Percentiles rank a stretch among this genome's conserved stretches.
phyloP scores from a whole-genome alignment of 2,329 filamentous ascomycete genomes.

The Atkinsonella hypoxylon region DNA sequence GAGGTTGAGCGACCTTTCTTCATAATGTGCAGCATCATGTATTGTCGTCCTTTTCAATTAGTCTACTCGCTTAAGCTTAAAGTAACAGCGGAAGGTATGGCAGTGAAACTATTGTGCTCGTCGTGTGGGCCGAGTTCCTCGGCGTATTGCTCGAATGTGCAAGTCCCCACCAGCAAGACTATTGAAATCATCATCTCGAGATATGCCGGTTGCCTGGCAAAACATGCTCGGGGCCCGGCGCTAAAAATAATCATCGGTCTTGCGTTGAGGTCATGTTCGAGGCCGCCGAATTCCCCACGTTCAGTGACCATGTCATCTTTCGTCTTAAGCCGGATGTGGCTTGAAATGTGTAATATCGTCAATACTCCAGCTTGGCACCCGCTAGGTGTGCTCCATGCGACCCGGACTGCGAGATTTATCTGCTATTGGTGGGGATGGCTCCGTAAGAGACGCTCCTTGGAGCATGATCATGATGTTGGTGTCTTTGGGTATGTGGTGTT shows the following conservation, averaged over 20 bases:
- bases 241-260: slow-evolving; percentile 13
- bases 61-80: neutral
- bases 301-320: neutral
- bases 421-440: neutral
- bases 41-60: neutral
- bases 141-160: slow-evolving; percentile 2
- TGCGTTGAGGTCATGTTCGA: neutral
- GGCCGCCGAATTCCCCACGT: neutral
- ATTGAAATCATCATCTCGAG: slow-evolving; percentile 17
- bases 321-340: slow-evolving; percentile 24
- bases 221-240: slow-evolving; percentile 15
- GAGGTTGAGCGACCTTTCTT: too few relatives aligned
- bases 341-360: slow-evolving; percentile 16
- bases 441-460: slow-evolving; percentile 13
- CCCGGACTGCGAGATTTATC: slow-evolving; percentile 9
- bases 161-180: slow-evolving; percentile 17
- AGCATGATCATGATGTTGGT: slow-evolving; percentile 18
- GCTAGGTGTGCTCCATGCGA: slow-evolving; percentile 8
- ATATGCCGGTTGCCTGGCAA: slow-evolving; percentile 16
- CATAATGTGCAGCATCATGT: too few relatives aligned
- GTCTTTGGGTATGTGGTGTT: slow-evolving; percentile 20
- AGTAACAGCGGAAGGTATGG: neutral
- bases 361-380: slow-evolving; percentile 17
- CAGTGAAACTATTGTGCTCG: neutral
- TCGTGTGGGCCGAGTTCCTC: neutral